Conservation (phyloP, 2,329 filamentous ascomycete genomes). For the Trichoderma guizhouense region DNA sequence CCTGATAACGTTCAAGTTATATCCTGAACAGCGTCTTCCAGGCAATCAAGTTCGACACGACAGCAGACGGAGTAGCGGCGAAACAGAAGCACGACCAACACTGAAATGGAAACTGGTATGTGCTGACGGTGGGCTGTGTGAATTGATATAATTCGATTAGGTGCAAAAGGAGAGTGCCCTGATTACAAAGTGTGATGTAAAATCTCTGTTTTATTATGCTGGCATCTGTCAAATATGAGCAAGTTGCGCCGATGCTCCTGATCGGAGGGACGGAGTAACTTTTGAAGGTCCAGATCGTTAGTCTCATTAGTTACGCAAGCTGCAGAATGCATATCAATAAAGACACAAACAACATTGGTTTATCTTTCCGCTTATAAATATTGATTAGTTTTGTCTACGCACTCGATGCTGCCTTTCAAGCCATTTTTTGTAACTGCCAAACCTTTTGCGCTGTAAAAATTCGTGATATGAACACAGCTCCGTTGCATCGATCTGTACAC, state of each 20-base stretch:
- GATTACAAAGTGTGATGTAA: neutral
- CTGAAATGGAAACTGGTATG: neutral
- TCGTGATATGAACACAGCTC: neutral
- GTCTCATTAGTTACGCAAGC: neutral
- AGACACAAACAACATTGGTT: neutral
- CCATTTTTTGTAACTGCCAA: neutral
- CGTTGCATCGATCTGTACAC: neutral
- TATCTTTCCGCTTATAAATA: neutral
- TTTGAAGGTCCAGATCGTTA: neutral
- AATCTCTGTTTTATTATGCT: neutral
- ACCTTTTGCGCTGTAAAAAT: neutral
- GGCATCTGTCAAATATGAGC: neutral
- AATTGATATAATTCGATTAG: neutral
- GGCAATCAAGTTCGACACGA: neutral
- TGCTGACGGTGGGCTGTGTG: neutral
- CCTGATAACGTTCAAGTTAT: neutral
- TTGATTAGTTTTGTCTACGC: too few relatives aligned
- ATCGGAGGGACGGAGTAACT: slow-evolving; percentile 12
- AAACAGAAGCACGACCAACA: neutral
- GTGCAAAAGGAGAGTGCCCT: neutral
- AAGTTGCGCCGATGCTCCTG: slow-evolving; percentile 9
- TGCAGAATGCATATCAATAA: neutral
- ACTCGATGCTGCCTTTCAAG: neutral
- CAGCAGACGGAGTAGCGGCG: neutral
- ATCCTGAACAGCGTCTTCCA: neutral